phyloP scores from a whole-genome alignment of 1,284 basidiomycete genomes.

The Melampsora abietis-canadensis region DNA sequence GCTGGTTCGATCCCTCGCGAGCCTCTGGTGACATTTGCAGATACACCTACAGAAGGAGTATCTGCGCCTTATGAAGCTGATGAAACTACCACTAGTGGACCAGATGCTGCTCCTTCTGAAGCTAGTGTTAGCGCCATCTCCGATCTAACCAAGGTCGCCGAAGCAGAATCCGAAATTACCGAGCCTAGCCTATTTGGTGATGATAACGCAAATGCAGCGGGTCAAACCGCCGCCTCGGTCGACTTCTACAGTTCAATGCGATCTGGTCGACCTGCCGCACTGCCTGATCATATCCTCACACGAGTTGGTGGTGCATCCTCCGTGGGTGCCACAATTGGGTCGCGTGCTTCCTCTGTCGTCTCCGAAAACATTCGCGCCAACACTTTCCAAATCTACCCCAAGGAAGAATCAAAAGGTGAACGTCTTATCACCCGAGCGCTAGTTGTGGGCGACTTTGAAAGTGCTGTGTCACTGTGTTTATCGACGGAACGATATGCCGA shows the following conservation, averaged over 20 bases:
- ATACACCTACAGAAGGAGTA: constrained; percentile 49
- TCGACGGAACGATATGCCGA: constrained; percentile 88
- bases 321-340: constrained; percentile 58
- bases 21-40: constrained; percentile 53
- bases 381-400: constrained; percentile 86
- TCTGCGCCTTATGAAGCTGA: constrained; percentile 54
- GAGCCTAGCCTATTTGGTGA: constrained; percentile 81
- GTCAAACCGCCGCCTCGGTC: constrained; percentile 59
- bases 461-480: constrained; percentile 86
- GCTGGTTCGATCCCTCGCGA: constrained; percentile 48
- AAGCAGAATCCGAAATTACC: constrained; percentile 59
- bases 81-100: constrained; percentile 55
- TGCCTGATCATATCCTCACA: constrained; percentile 36
- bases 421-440: constrained; percentile 85
- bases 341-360: constrained; percentile 65
- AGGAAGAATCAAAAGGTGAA: constrained; percentile 81
- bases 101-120: constrained; percentile 69
- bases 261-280: constrained; percentile 17
- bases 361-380: constrained; percentile 70
- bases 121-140: constrained; percentile 64
- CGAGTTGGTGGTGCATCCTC: constrained; percentile 45
- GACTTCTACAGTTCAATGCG: constrained; percentile 85
- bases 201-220: constrained; percentile 58
- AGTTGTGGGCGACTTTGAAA: constrained; percentile 88
- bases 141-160: constrained; percentile 62